These are phyloP conservation scores for Trichoderma orchidacearum DNA, from an alignment of 495 filamentous ascomycete genomes.

Conservation along the genomic window DNA sequence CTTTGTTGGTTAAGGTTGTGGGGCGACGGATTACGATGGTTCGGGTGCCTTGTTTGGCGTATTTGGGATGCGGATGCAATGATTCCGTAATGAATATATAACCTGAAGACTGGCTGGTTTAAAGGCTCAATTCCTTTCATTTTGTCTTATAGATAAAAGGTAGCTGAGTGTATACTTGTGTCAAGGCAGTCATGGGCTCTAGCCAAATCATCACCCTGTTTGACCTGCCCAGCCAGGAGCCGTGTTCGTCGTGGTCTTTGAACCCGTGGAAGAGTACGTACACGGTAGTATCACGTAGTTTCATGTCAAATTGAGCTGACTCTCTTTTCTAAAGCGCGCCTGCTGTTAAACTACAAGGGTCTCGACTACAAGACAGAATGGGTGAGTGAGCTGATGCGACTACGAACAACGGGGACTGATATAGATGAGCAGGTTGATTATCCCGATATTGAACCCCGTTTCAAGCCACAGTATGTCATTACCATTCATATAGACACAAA, in stretches of 20 bases:
- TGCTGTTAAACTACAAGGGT: constrained; percentile 46
- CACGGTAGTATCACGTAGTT: too few species aligned
- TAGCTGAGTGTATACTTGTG: too few species aligned
- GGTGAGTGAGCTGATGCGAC: constrained; percentile 12
- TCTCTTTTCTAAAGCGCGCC: constrained; percentile 26
- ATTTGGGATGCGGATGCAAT: too few species aligned
- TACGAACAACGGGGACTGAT: background rate
- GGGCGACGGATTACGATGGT: too few species aligned
- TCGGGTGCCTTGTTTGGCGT: too few species aligned
- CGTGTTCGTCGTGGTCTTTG: constrained; percentile 34
- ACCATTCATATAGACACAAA: too few species aligned
- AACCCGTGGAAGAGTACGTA: constrained; percentile 51
- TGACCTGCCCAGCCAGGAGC: constrained; percentile 38
- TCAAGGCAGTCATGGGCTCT: constrained; percentile 6
- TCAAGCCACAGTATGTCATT: constrained; percentile 14
- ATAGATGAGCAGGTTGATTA: constrained; percentile 29
- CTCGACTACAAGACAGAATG: constrained; percentile 52
- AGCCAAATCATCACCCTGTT: constrained; percentile 33
- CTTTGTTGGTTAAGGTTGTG: too few species aligned
- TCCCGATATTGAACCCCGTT: constrained; percentile 36
- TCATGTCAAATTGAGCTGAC: too few species aligned
- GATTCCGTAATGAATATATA: too few species aligned
- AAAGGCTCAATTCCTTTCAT: too few species aligned
- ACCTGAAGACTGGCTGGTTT: too few species aligned
- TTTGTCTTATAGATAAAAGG: too few species aligned